Evolutionary conservation across 2,329 filamentous ascomycete genomes (phyloP).

Genomic region (Chrysoporthe cubensis): DNA sequence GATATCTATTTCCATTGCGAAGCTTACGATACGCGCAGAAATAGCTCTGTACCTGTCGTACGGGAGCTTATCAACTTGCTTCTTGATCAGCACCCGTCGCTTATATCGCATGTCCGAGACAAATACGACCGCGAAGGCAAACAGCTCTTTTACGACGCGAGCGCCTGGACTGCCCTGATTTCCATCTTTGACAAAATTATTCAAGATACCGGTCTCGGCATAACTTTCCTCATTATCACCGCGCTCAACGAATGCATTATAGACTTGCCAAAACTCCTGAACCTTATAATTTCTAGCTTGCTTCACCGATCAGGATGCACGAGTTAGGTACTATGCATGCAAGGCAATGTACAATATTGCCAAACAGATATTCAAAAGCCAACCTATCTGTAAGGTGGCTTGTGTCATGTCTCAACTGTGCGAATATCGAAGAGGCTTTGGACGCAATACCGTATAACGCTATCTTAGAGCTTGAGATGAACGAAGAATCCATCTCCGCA

Average conservation of each 20-base stretch:
- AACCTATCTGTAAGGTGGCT: slow-evolving; percentile 74
- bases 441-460: no score
- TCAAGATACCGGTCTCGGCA: slow-evolving; percentile 37
- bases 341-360: slow-evolving; percentile 99
- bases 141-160: slow-evolving; percentile 42
- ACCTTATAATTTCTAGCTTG: slow-evolving; percentile 73
- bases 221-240: slow-evolving; percentile 47
- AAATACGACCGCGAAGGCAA: slow-evolving; percentile 39
- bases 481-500: no score
- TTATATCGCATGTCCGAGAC: slow-evolving; percentile 41
- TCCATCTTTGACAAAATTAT: slow-evolving; percentile 47
- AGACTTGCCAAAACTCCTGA: slow-evolving; percentile 38
- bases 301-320: slow-evolving; percentile 96
- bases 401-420: no score
- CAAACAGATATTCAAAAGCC: slow-evolving; percentile 95
- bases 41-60: slow-evolving; percentile 45
- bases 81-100: slow-evolving; percentile 35
- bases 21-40: slow-evolving; percentile 40
- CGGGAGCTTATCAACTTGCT: slow-evolving; percentile 49
- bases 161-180: slow-evolving; percentile 44
- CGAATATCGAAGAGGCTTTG: no score
- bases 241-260: slow-evolving; percentile 51
- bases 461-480: no score
- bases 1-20: slow-evolving; percentile 49
- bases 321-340: slow-evolving; percentile 96